phyloP scores from a whole-genome alignment of 179 eudicot species.

The Dionaea muscipula region DNA sequence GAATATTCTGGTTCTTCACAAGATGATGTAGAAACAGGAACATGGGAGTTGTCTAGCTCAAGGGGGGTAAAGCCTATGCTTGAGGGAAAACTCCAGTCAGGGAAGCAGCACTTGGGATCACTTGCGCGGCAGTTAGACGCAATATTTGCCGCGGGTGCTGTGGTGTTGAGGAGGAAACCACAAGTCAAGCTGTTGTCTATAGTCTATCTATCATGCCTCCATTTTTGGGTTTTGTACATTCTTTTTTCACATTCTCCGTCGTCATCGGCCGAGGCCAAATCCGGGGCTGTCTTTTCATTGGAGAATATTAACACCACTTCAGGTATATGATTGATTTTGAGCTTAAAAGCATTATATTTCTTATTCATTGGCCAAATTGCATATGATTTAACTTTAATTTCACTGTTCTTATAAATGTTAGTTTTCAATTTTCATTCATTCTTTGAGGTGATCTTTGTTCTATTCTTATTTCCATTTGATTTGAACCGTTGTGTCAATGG shows the following conservation, averaged over 20 bases:
- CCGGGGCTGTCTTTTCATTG: slow-evolving; percentile 70
- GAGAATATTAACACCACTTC: slow-evolving; percentile 63
- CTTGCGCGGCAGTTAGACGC: slow-evolving; percentile 70
- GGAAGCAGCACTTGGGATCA: slow-evolving; percentile 67
- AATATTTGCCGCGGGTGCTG: slow-evolving; percentile 53
- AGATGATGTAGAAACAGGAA: slow-evolving; percentile 41
- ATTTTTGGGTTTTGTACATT: slow-evolving; percentile 83
- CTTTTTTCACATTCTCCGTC: slow-evolving; percentile 50
- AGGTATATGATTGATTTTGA: slow-evolving; percentile 38
- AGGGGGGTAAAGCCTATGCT: slow-evolving; percentile 48
- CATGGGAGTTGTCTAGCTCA: slow-evolving; percentile 37
- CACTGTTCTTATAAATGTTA: too few relatives aligned
- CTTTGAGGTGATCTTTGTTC: too few relatives aligned
- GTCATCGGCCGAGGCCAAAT: slow-evolving; percentile 37
- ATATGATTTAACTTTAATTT: too few relatives aligned
- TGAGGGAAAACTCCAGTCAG: slow-evolving; percentile 43
- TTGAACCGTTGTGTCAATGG: too few relatives aligned
- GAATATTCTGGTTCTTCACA: slow-evolving; percentile 31
- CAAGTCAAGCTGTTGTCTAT: slow-evolving; percentile 59
- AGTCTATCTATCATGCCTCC: slow-evolving; percentile 66
- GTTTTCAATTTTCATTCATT: too few relatives aligned
- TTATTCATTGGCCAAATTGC: too few relatives aligned
- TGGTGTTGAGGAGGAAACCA: slow-evolving; percentile 62
- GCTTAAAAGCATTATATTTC: neutral
- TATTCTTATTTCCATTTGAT: too few relatives aligned